Percentiles rank a stretch among this genome's conserved stretches.
These are phyloP conservation scores for Sporobolomyces pararoseus DNA, from an alignment of 768 basidiomycete species.

Conservation along the genomic window DNA sequence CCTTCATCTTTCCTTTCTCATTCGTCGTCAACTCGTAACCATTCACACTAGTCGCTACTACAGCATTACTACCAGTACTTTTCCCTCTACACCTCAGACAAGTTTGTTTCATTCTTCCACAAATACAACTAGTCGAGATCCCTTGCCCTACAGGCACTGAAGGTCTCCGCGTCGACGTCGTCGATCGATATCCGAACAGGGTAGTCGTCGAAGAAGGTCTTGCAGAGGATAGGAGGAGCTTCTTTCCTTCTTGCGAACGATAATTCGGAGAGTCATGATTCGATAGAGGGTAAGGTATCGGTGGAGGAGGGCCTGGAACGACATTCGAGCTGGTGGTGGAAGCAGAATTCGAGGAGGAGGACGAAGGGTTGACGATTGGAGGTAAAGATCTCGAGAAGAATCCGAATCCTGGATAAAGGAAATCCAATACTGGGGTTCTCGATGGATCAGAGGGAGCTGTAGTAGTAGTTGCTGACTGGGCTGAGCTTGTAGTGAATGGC, in stretches of 20 bases:
- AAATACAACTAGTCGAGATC: conserved; percentile 31
- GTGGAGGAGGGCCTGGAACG: neutral
- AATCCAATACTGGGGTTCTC: conserved; percentile 16
- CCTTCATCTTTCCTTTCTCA: neutral
- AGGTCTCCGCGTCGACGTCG: neutral
- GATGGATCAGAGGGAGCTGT: neutral
- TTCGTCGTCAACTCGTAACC: neutral
- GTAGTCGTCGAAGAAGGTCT: neutral
- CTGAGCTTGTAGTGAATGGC: neutral
- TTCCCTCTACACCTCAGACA: conserved; percentile 17
- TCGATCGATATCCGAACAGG: too few species aligned
- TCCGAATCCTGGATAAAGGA: conserved; percentile 37
- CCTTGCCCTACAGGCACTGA: neutral
- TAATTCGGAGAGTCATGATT: neutral
- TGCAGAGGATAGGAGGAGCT: neutral
- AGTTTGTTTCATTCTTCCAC: conserved; percentile 14
- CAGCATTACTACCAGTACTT: conserved; percentile 12
- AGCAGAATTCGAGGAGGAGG: neutral
- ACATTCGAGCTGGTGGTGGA: neutral
- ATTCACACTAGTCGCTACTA: too few species aligned
- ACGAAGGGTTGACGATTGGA: neutral
- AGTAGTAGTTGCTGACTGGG: neutral
- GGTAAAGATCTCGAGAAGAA: conserved; percentile 41
- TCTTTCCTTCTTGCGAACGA: neutral
- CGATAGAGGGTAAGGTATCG: neutral